Percentiles rank a stretch among this genome's conserved stretches.
Conservation (phyloP, 2,329 filamentous ascomycete species). For the Verticillium klebahnii region DNA sequence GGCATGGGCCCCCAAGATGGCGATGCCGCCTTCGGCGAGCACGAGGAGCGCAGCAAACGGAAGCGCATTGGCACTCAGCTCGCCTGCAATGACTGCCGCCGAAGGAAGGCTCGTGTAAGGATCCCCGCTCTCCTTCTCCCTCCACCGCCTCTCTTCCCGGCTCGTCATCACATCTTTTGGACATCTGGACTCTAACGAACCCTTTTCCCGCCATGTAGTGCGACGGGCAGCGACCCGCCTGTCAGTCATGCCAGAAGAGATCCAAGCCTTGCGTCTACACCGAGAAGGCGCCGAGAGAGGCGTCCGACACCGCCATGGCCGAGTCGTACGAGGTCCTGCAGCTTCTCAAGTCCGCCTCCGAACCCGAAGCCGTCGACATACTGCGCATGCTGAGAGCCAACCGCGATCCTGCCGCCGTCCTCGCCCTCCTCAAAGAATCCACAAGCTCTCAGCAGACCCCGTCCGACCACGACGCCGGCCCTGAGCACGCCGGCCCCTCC, state of each 20-base stretch:
- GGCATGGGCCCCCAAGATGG: not conserved
- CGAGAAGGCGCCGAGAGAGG: constrained; percentile 7
- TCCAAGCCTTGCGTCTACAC: constrained; percentile 12
- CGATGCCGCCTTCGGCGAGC: not conserved
- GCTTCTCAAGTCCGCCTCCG: constrained; percentile 16
- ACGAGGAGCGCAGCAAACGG: constrained; percentile 9
- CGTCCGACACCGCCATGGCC: not conserved
- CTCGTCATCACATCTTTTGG: not conserved
- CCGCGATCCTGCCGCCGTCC: constrained; percentile 13
- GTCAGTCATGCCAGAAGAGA: constrained; percentile 13
- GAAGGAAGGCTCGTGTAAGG: constrained; percentile 18
- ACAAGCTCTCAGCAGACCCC: not conserved
- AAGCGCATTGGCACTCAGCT: constrained; percentile 18
- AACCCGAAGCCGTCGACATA: constrained; percentile 12
- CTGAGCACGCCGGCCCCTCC: not conserved
- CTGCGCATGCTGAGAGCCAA: constrained; percentile 16
- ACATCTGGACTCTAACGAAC: not conserved
- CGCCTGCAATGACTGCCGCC: constrained; percentile 18
- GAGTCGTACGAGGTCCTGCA: constrained; percentile 16
- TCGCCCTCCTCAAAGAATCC: constrained; percentile 15
- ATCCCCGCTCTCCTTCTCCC: not conserved
- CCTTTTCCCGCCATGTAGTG: constrained; percentile 8
- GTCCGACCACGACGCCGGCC: not conserved
- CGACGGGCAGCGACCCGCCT: constrained; percentile 15
- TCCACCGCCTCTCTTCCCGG: not conserved